Conservation (phyloP, 148 eudicot genomes). For the Suaeda aralocaspica region DNA sequence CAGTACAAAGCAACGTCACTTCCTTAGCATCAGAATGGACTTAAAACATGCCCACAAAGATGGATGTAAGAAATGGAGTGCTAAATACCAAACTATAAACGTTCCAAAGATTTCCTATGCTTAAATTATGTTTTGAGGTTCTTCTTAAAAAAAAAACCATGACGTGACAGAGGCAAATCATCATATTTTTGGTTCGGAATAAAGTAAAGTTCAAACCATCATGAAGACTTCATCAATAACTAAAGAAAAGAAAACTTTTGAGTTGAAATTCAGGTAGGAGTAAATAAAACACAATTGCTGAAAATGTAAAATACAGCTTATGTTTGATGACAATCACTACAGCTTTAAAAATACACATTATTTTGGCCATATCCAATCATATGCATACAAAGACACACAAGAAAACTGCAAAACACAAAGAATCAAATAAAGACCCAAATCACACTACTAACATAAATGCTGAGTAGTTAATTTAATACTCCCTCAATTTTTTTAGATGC, state of each 20-base stretch:
- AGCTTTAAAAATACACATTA: background rate
- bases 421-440: background rate
- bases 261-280: no score
- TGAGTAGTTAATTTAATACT: no score
- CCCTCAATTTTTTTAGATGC: no score
- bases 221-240: no score
- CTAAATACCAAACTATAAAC: background rate
- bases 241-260: no score
- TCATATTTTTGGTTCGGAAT: background rate
- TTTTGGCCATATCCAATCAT: background rate
- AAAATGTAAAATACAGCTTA: background rate
- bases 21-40: no score
- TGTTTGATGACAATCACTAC: background rate
- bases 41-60: background rate
- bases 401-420: background rate
- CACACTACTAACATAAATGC: background rate
- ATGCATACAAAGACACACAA: background rate
- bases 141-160: no score
- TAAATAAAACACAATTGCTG: background rate
- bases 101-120: background rate
- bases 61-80: background rate
- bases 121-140: no score
- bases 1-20: background rate
- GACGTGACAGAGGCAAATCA: no score
- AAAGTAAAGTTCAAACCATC: background rate